phyloP scores from a whole-genome alignment of 176 grass and related monocot species.

The Oryza australiensis region DNA sequence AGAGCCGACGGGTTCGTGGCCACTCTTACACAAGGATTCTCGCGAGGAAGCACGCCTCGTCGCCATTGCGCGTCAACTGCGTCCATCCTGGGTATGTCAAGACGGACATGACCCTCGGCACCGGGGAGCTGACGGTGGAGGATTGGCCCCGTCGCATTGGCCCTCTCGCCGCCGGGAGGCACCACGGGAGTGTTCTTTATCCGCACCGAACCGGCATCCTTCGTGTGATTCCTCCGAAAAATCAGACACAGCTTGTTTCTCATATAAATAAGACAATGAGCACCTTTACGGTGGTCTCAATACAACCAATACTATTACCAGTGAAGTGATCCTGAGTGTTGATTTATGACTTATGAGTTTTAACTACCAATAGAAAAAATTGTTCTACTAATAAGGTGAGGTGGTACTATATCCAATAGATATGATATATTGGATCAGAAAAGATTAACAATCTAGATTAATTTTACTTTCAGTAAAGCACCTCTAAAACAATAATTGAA shows the following conservation, averaged over 20 bases:
- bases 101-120: conserved; percentile 48
- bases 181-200: conserved; percentile 41
- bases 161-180: conserved; percentile 41
- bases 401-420: too few species aligned
- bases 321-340: too few species aligned
- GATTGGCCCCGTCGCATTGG: conserved; percentile 35
- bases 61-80: conserved; percentile 43
- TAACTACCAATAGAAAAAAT: too few species aligned
- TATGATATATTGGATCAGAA: too few species aligned
- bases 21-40: conserved; percentile 53
- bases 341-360: too few species aligned
- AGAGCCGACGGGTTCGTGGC: neutral
- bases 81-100: conserved; percentile 50
- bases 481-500: too few species aligned
- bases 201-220: neutral
- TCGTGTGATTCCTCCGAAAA: neutral
- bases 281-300: too few species aligned
- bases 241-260: neutral
- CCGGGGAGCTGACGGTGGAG: conserved; percentile 26
- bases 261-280: too few species aligned
- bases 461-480: too few species aligned
- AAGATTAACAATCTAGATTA: too few species aligned
- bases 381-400: too few species aligned
- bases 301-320: too few species aligned
- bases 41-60: conserved; percentile 32